These are phyloP conservation scores for Paecilomyces fulvus DNA, from an alignment of 2,329 filamentous ascomycete genomes.

Conservation along the genomic window DNA sequence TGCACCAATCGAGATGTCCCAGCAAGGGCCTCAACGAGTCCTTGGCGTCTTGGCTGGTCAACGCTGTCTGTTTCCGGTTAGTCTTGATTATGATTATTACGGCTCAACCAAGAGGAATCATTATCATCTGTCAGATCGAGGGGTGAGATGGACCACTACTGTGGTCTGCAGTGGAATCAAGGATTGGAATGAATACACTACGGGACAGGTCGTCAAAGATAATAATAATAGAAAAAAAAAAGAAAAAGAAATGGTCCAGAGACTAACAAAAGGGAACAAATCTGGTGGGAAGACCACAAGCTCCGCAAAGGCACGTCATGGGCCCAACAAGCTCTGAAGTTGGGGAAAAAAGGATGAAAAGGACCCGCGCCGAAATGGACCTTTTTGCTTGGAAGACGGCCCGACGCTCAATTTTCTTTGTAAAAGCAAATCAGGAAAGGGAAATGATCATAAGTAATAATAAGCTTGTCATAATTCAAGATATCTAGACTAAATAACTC, in stretches of 20 bases:
- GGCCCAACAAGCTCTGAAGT: slow-evolving; percentile 1
- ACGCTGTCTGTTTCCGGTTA: not conserved
- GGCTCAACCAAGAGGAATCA: not conserved
- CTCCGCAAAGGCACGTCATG: not conserved
- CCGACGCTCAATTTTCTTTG: not conserved
- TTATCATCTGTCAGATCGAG: not conserved
- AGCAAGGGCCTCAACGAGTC: not conserved
- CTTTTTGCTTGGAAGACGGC: not conserved
- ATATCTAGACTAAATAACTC: too few relatives aligned
- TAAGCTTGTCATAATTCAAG: too few relatives aligned
- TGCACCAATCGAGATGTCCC: not conserved
- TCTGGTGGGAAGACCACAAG: not conserved
- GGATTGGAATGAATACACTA: too few relatives aligned
- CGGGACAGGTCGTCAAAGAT: too few relatives aligned
- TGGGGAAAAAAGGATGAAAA: not conserved
- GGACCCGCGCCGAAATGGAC: not conserved
- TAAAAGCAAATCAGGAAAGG: too few relatives aligned
- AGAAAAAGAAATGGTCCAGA: too few relatives aligned
- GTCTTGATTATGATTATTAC: not conserved
- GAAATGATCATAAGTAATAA: too few relatives aligned
- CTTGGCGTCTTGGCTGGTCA: not conserved
- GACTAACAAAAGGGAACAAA: not conserved
- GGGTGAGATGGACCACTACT: too few relatives aligned
- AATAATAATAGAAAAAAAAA: too few relatives aligned
- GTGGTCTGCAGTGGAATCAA: too few relatives aligned